These are phyloP conservation scores for Amauroascus niger DNA, from an alignment of 2,329 filamentous ascomycete species.

Conservation along the genomic window DNA sequence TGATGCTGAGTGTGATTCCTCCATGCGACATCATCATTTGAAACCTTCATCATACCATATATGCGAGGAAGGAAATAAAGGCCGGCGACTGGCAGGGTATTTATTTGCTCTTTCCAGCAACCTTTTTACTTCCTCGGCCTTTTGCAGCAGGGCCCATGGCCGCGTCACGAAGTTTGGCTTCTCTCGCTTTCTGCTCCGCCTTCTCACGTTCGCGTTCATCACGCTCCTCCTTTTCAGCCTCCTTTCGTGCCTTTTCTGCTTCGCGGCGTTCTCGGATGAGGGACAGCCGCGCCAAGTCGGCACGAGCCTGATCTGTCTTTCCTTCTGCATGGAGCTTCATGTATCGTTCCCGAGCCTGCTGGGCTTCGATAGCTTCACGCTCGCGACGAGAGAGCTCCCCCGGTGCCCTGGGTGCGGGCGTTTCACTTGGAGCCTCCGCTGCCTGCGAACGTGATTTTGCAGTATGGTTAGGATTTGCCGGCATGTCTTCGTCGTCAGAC, in stretches of 20 bases:
- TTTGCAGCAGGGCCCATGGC: constrained; percentile 28
- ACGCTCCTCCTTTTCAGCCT: constrained; percentile 56
- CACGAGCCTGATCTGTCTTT: constrained; percentile 91
- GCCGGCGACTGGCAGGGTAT: not conserved
- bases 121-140: constrained; percentile 27
- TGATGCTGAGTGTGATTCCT: not conserved
- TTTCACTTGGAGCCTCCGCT: constrained; percentile 39
- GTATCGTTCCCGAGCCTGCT: constrained; percentile 80
- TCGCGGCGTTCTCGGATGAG: constrained; percentile 79
- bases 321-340: constrained; percentile 85
- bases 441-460: constrained; percentile 60
- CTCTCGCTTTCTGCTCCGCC: constrained; percentile 29
- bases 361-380: constrained; percentile 72
- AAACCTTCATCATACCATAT: not conserved
- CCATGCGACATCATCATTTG: not conserved
- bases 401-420: constrained; percentile 39
- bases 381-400: constrained; percentile 57
- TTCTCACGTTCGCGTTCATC: constrained; percentile 34
- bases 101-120: constrained; percentile 3
- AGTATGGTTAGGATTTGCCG: constrained; percentile 83
- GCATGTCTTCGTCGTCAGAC: constrained; percentile 41
- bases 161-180: constrained; percentile 34
- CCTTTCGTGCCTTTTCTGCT: constrained; percentile 70
- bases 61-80: not conserved
- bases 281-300: constrained; percentile 73